These are phyloP conservation scores for Picea sitchensis DNA, from an alignment of 75 land plant genomes.

Conservation along the genomic window DNA sequence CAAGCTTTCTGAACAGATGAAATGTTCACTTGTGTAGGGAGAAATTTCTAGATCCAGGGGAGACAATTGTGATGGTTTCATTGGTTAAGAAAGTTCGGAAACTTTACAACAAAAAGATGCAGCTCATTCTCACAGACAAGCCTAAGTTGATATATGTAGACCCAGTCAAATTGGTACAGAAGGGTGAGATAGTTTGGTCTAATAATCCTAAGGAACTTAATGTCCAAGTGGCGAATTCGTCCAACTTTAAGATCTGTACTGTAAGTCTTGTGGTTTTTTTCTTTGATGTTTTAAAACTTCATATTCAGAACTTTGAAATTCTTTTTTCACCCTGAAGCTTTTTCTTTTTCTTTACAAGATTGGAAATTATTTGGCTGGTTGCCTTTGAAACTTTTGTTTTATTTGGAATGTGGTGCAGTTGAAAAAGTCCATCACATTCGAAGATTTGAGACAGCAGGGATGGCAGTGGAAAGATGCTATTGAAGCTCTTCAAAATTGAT, in stretches of 20 bases:
- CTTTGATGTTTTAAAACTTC: not conserved
- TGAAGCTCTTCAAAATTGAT: constrained; percentile 53
- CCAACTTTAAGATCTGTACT: constrained; percentile 64
- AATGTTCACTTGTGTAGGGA: constrained; percentile 45
- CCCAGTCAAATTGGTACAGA: constrained; percentile 58
- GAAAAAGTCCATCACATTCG: constrained; percentile 59
- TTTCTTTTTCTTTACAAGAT: not conserved
- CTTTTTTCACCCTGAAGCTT: not conserved
- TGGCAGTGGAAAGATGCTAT: constrained; percentile 79
- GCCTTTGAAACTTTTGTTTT: not conserved
- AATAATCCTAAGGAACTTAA: constrained; percentile 59
- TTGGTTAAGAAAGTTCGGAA: constrained; percentile 68
- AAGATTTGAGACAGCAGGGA: constrained; percentile 69
- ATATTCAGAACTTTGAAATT: not conserved
- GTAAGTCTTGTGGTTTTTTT: constrained; percentile 30
- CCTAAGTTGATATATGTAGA: constrained; percentile 83
- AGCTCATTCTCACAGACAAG: constrained; percentile 80
- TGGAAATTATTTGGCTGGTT: not conserved
- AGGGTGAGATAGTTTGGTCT: constrained; percentile 73
- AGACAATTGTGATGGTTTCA: constrained; percentile 70
- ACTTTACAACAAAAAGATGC: constrained; percentile 69
- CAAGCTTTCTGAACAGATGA: not conserved
- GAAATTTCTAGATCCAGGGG: constrained; percentile 73
- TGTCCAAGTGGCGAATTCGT: constrained; percentile 61
- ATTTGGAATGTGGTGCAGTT: constrained; percentile 35